Evolutionary conservation across 495 filamentous ascomycete genomes (phyloP), one percentile per base, ranked within the genome.

Genomic region (Cairneyella variabilis): DNA sequence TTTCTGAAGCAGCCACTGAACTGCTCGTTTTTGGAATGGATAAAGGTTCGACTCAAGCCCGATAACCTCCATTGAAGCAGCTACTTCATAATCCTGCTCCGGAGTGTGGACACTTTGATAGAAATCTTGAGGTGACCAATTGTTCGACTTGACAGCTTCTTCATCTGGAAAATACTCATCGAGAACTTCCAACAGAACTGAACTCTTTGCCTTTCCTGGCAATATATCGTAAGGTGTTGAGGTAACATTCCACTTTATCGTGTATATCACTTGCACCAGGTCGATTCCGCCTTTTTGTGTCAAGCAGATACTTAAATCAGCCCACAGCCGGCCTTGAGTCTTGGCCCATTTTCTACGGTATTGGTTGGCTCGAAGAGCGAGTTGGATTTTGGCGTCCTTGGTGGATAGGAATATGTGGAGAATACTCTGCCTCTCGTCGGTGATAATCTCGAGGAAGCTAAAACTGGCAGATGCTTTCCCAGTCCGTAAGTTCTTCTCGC

Each of bases 11-110:
- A 91, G 69, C 86, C 87, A 91, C 39, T 75, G 66, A 3, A 90
- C 76, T n/a, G 87, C 77, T 56, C 87, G 73, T 53, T 76, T 74
- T 61, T 91, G 87, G 57, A 90, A 91, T 0, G 86, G 83, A 60
- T 84, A 86, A 3, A 90, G 70, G 2, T 32, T 48, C 14, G 63
- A 42, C 7, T 56, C 48, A 2, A 65, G 16, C 7, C 36, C 52
- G 7, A 32, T 20, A 5, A 54, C 36, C 14, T 21, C 26, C 23
- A 65, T 52, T 12, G 44, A 39, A 11, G 46, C 47, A 11, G 54
- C 11, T 1, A 45, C 20, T 22, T 32, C 17, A 41, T 62, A 57
- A 22, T 56, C 23, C 16, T 54, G 58, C 6, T 46, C 53, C 2
- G 60, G 54, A 16, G 53, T 30, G 50, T 65, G 60, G 14, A 61